These are phyloP conservation scores for Termitomyces sp. DNA, from an alignment of 768 basidiomycete genomes.

Conservation along the genomic window DNA sequence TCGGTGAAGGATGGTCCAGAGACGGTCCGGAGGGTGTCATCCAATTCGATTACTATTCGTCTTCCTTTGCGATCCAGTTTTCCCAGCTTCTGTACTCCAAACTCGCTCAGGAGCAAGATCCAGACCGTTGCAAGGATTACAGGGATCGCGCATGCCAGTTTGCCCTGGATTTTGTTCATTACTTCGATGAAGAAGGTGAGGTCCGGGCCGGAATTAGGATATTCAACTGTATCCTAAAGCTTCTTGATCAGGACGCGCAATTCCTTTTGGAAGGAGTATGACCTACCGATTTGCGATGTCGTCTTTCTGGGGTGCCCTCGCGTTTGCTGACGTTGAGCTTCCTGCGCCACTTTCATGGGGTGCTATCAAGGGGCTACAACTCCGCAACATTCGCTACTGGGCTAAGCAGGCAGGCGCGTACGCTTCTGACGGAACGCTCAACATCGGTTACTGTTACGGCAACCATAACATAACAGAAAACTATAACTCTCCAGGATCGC, in stretches of 20 bases:
- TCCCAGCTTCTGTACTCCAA: constrained; percentile 72
- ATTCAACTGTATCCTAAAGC: neutral
- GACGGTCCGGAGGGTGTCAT: constrained; percentile 75
- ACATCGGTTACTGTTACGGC: constrained; percentile 68
- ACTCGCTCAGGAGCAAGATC: constrained; percentile 58
- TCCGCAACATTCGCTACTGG: constrained; percentile 75
- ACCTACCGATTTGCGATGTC: constrained; percentile 83
- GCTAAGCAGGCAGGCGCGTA: constrained; percentile 59
- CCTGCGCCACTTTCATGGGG: constrained; percentile 75
- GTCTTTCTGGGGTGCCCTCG: constrained; percentile 73
- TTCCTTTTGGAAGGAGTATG: constrained; percentile 74
- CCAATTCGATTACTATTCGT: constrained; percentile 80
- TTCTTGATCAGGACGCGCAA: constrained; percentile 51
- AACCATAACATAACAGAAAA: constrained; percentile 77
- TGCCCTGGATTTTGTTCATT: constrained; percentile 68
- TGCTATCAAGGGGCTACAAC: constrained; percentile 66
- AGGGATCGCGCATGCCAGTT: constrained; percentile 59
- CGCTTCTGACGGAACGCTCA: constrained; percentile 62
- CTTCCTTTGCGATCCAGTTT: constrained; percentile 76
- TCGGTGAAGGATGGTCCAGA: constrained; percentile 71
- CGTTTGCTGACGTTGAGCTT: constrained; percentile 66
- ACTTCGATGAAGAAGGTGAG: constrained; percentile 70
- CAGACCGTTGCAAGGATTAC: constrained; percentile 62
- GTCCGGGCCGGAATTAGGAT: neutral
- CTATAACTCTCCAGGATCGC: constrained; percentile 76